phyloP scores from a whole-genome alignment of 228 moss, liverwort and hornwort genomes.

The Sphagnum fallax region DNA sequence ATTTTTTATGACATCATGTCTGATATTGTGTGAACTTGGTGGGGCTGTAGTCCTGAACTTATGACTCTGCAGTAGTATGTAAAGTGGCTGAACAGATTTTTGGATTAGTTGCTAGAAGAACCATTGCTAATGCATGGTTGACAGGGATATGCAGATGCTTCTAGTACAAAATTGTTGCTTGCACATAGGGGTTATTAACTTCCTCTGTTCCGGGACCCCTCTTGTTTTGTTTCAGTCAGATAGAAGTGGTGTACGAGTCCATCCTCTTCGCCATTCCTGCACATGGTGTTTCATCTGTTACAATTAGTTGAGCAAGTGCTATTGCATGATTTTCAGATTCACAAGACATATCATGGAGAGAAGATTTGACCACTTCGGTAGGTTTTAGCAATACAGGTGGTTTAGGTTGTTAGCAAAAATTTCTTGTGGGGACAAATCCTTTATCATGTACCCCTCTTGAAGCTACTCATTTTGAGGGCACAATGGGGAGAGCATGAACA shows the following conservation, averaged over 20 bases:
- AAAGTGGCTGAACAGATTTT: constrained; percentile 15
- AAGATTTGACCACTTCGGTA: background rate
- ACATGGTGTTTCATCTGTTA: constrained; percentile 21
- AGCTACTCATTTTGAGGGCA: no score
- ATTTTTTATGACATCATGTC: no score
- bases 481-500: no score
- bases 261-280: constrained; percentile 12
- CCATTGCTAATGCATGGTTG: constrained; percentile 9
- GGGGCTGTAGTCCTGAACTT: no score
- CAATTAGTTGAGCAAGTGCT: constrained; percentile 26
- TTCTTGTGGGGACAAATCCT: no score
- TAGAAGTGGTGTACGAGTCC: constrained; percentile 6
- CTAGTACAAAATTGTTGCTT: background rate
- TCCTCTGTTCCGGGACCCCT: background rate
- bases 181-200: background rate
- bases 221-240: constrained; percentile 8
- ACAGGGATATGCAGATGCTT: constrained; percentile 4
- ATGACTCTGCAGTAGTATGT: no score
- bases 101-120: background rate
- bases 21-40: no score
- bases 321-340: constrained; percentile 28
- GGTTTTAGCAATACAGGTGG: no score
- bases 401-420: no score
- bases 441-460: no score
- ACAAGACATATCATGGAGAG: constrained; percentile 1